Conservation (phyloP, 148 eudicot species). For the Salicornia ramosissima region DNA sequence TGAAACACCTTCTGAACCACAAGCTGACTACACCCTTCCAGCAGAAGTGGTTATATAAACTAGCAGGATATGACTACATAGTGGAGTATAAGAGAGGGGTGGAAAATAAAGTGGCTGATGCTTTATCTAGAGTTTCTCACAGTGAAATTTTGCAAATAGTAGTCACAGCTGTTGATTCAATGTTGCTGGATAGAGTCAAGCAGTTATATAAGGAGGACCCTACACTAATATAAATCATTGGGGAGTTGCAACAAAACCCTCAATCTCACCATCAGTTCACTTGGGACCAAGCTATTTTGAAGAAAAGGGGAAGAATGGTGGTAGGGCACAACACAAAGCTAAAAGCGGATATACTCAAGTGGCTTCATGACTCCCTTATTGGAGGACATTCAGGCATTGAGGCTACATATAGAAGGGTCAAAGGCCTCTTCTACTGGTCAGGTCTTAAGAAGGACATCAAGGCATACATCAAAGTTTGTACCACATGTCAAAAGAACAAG, state of each 20-base stretch:
- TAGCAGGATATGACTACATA: not conserved
- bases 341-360: too few relatives aligned
- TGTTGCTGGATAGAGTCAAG: not conserved
- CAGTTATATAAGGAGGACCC: not conserved
- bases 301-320: not conserved
- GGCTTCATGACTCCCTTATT: not conserved
- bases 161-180: not conserved
- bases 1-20: not conserved
- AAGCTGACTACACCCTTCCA: not conserved
- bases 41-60: not conserved
- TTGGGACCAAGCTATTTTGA: not conserved
- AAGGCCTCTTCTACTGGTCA: not conserved
- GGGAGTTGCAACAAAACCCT: not conserved
- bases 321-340: not conserved
- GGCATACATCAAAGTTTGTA: not conserved
- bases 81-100: not conserved
- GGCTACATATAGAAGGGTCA: not conserved
- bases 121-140: not conserved
- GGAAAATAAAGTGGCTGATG: not conserved
- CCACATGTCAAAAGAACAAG: not conserved
- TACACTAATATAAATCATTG: too few relatives aligned
- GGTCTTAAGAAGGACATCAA: not conserved
- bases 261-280: not conserved
- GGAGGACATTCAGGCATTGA: not conserved
- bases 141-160: too few relatives aligned